Evolutionary conservation across 257 asterid genomes (phyloP).

Genomic region (Solanum appendiculatum): DNA sequence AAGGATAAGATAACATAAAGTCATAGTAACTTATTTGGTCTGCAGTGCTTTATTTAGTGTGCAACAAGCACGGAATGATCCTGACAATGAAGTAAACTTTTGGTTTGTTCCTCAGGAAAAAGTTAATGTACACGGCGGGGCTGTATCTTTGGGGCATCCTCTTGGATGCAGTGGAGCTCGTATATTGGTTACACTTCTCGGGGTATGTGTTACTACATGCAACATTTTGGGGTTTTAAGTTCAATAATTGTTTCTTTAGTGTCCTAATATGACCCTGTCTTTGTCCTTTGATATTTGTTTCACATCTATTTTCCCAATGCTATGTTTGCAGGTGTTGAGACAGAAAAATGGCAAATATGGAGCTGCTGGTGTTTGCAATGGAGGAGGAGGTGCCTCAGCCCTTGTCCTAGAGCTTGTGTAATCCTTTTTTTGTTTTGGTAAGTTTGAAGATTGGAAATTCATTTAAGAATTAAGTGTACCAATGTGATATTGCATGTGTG

Average conservation of each 20-base stretch:
- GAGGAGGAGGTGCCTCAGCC: conserved; percentile 99
- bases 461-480: background rate
- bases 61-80: background rate
- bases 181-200: conserved; percentile 84
- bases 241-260: background rate
- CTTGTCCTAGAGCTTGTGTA: conserved; percentile 73
- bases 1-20: background rate
- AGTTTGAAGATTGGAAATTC: background rate
- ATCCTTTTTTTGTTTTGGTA: conserved; percentile 3
- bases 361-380: conserved; percentile 90
- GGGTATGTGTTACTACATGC: conserved; percentile 43
- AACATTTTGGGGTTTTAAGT: background rate
- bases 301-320: background rate
- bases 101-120: conserved; percentile 54
- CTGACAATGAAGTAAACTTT: background rate
- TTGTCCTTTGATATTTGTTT: background rate
- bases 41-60: background rate
- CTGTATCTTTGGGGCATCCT: conserved; percentile 95
- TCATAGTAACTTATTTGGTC: background rate
- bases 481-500: background rate
- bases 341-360: conserved; percentile 79
- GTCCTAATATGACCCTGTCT: background rate
- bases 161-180: conserved; percentile 99
- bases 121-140: conserved; percentile 91
- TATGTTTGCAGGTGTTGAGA: conserved; percentile 54